Base-by-base conservation (phyloP, 2,329 filamentous ascomycete species). In the Camptophora hylomeconis region DNA sequence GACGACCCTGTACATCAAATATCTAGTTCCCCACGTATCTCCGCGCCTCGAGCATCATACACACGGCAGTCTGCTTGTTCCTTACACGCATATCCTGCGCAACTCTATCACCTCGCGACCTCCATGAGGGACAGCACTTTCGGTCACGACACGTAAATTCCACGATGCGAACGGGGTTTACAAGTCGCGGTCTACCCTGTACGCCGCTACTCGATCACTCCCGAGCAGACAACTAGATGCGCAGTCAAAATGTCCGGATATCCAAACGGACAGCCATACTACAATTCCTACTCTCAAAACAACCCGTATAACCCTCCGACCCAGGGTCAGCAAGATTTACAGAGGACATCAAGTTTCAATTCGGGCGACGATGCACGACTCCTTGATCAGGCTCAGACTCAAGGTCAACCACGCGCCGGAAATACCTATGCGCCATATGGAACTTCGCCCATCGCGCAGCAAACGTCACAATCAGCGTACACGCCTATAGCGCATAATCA, bases 311-410 rank as follows among this genome's bases (percentile, higher is more conserved):
- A 52, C 45, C 39, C 56, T 22, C 59, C 39, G 8, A 25, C 30
- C 15, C 36, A 38, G 20, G 33, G 47, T 30, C 52, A 55, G 27
- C 51, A 51, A 34, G 45, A 54, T 24, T 50, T 61, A 38, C 57
- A 57, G 35, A 65, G 79, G 41, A 67, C 72, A 40, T 67, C 71
- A 26, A 87, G 78, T 59, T 84, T 81, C 59, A 75, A 83, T 51
- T 72, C 67, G 41, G 80, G 77, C 40, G 81, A 89, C 51, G 80
- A 87, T 50, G 60, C 64, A 26, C 56, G 60, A 26, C 70, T 73
- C 31, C 56, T 58, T 33, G 53, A 57, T 7, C 42, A 44, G 23
- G 42, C 42, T 17, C 41, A 46, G 24, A 41, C 44, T 21, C 20
- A 45, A 17, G 12, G 8, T n/a, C 26, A 33, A 14, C 11, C 14